phyloP scores from a whole-genome alignment of 164 flowering plant genomes.

The Chimonanthus salicifolius region DNA sequence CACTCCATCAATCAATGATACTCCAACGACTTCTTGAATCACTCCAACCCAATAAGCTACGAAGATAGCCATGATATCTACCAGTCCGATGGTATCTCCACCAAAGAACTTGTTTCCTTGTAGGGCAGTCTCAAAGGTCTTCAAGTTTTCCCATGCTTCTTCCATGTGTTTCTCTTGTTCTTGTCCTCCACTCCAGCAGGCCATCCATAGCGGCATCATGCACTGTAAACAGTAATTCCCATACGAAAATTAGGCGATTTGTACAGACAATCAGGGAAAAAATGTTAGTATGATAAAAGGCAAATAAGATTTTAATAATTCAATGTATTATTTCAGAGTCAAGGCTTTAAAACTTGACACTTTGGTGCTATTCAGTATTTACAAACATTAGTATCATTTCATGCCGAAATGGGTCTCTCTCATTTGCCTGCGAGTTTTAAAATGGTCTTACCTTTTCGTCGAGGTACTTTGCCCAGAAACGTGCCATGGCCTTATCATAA shows the following conservation, averaged over 20 bases:
- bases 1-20: not conserved
- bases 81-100: constrained; percentile 3
- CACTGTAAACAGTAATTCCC: not conserved
- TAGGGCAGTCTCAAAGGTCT: constrained; percentile 19
- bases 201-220: not conserved
- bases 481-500: constrained; percentile 6
- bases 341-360: too few species aligned
- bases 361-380: too few species aligned
- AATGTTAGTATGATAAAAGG: too few species aligned
- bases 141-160: constrained; percentile 20
- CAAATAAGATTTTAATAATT: too few species aligned
- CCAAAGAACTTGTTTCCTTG: constrained; percentile 12
- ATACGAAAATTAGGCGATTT: too few species aligned
- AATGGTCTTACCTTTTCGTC: constrained; percentile 7
- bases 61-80: not conserved
- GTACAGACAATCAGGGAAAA: too few species aligned
- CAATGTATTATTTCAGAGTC: too few species aligned
- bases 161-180: constrained; percentile 19
- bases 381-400: too few species aligned
- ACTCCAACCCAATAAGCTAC: not conserved
- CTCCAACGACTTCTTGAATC: not conserved
- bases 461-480: constrained; percentile 19
- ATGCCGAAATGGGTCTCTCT: too few species aligned
- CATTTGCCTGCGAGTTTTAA: too few species aligned
- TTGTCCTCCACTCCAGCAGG: constrained; percentile 15